These are phyloP conservation scores for Leucoagaricus sp. DNA, from an alignment of 1,284 basidiomycete species.

Conservation along the genomic window DNA sequence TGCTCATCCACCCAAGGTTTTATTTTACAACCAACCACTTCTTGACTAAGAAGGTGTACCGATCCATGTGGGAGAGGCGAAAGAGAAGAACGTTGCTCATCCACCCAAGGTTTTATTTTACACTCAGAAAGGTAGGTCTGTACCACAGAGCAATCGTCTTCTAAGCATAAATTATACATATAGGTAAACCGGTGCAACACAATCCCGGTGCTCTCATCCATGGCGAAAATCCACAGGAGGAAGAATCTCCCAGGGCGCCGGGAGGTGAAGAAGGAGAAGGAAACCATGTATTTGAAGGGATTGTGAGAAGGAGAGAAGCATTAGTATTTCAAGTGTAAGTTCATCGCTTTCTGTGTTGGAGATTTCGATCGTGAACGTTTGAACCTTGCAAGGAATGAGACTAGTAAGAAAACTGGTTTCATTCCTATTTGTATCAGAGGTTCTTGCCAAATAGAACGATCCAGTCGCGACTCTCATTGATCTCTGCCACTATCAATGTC, in stretches of 20 bases:
- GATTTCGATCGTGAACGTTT: too few species aligned
- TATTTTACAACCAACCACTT: background rate
- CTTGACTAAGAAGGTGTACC: background rate
- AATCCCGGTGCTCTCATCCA: background rate
- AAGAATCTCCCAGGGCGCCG: background rate
- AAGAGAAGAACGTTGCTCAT: too few species aligned
- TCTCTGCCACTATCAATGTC: slow-evolving; percentile 26
- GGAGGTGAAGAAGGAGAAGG: background rate
- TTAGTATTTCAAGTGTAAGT: too few species aligned
- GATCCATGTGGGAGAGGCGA: background rate
- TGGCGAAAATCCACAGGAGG: background rate
- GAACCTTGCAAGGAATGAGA: too few species aligned
- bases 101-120: background rate
- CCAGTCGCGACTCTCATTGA: background rate
- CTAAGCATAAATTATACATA: background rate
- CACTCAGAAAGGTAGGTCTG: background rate
- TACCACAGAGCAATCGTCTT: too few species aligned
- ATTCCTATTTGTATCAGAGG: background rate
- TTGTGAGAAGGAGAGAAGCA: too few species aligned
- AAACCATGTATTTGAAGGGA: too few species aligned
- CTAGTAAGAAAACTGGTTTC: too few species aligned
- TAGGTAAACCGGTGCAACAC: background rate
- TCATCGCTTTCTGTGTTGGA: too few species aligned
- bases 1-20: background rate
- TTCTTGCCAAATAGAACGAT: background rate